A percentile compares a stretch with the other conserved stretches of the same genome.
These are phyloP conservation scores for Fusarium praegraminearum DNA, from an alignment of 2,329 filamentous ascomycete genomes.

Conservation along the genomic window DNA sequence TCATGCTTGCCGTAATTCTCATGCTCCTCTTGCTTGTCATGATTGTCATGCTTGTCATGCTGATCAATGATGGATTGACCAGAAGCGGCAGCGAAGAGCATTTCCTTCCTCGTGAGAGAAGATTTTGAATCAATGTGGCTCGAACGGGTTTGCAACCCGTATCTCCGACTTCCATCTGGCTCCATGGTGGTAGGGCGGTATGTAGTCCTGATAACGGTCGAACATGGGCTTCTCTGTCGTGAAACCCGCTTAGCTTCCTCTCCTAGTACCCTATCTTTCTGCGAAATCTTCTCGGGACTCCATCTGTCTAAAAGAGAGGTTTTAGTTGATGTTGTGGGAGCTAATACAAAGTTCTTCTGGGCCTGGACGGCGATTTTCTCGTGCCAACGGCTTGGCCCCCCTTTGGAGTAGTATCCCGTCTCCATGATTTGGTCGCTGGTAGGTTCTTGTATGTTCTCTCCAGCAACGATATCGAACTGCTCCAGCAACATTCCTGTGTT, in stretches of 20 bases:
- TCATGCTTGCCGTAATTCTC: background rate
- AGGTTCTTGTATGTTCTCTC: conserved; percentile 56
- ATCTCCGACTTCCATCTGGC: background rate
- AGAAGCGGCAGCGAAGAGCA: conserved; percentile 12
- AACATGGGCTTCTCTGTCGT: background rate
- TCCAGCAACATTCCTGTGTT: background rate
- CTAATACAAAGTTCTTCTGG: background rate
- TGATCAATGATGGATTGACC: background rate
- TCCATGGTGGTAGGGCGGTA: conserved; percentile 9
- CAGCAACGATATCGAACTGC: background rate
- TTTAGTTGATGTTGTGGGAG: background rate
- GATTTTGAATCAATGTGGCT: conserved; percentile 4
- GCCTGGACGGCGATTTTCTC: background rate
- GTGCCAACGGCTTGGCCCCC: background rate
- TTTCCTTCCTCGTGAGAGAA: conserved; percentile 2
- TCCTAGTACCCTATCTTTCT: conserved; percentile 14
- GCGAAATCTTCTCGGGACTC: conserved; percentile 34
- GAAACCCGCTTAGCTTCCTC: background rate
- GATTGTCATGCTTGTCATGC: background rate
- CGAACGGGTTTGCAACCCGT: background rate
- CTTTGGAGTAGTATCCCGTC: conserved; percentile 14
- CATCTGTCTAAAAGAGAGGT: conserved; percentile 30
- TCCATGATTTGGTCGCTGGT: conserved; percentile 61
- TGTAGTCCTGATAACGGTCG: background rate
- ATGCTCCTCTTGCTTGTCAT: background rate